Conservation (phyloP, 352 stramenopile genomes). For the Phytopythium litorale region DNA sequence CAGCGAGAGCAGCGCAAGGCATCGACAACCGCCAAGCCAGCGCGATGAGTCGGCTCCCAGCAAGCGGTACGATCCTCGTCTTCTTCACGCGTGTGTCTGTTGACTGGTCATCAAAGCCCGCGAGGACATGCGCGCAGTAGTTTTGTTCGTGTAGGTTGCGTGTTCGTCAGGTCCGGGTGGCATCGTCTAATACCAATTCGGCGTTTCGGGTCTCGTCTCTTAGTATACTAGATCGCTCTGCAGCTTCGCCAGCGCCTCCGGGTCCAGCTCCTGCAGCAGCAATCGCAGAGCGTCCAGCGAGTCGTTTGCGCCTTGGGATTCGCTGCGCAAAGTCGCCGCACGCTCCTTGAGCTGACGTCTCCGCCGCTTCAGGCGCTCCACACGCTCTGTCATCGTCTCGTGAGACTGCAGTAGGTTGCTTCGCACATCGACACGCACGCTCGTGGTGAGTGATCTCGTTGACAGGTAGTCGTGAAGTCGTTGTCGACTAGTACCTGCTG, state of each 20-base stretch:
- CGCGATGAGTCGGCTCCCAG: not conserved
- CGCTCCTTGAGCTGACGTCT: constrained; percentile 17
- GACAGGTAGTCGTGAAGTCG: not conserved
- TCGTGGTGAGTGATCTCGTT: not conserved
- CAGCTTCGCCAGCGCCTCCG: constrained; percentile 13
- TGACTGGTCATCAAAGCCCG: not conserved
- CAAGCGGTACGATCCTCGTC: not conserved
- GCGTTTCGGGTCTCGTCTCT: not conserved
- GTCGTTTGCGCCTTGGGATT: constrained; percentile 27
- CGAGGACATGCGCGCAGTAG: not conserved
- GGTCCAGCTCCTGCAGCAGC: constrained; percentile 40
- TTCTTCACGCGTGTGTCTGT: not conserved
- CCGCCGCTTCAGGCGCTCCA: constrained; percentile 10
- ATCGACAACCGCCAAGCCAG: constrained; percentile 13
- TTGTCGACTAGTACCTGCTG: constrained; percentile 17
- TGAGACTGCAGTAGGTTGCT: constrained; percentile 15
- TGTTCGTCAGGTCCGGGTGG: not conserved
- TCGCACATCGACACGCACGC: not conserved
- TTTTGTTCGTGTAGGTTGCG: constrained; percentile 3
- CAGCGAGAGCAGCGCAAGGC: constrained; percentile 31
- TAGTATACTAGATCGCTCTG: constrained; percentile 3
- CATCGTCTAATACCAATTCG: constrained; percentile 2
- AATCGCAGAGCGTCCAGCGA: constrained; percentile 35
- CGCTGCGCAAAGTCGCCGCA: constrained; percentile 21
- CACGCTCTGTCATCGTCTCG: constrained; percentile 5